Evolutionary conservation across 2,329 filamentous ascomycete genomes (phyloP), one percentile per base, ranked within the genome.

Genomic region (Colletotrichum noveboracense): DNA sequence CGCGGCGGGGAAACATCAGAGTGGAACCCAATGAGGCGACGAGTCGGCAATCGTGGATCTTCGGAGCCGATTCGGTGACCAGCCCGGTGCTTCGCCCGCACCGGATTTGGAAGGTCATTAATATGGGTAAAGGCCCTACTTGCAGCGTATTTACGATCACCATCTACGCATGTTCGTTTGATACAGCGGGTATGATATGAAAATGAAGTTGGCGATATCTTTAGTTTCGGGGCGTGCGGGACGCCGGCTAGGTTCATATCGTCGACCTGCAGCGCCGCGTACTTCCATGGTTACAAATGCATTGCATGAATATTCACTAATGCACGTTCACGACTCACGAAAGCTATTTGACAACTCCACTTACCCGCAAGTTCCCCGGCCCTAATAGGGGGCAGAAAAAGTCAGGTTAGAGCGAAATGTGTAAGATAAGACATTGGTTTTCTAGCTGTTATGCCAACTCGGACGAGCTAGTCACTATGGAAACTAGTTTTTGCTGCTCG

Each of bases 51-150:
- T 14, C 13, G 32, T 48, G 13, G 52, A 43, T 9, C 5, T 18
- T 75, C 73, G 69, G 73, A 56, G 43, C 73, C 69, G 69, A 73
- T 65, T 75, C 69, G 69, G 73, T 71, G n/a, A 71, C 32, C 5
- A 32, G 13, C 26, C 56, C 13, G 2, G 26, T 4, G 43, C 43
- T 52, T 6, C 43, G 43, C n/a, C 6, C n/a, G 43, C 43, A n/a
- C 12, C 43, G n/a, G 43, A 52, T 21, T 7, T 52, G 43, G 43
- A 52, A 52, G 43, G 43, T 52, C 43, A 52, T 21, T 24, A 5
- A 52, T 24, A 52, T 7, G 43, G 12, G 10, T 12, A 52, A 52
- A 52, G 43, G n/a, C n/a, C 6, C 43, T 52, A 48, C 6, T 21
- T 4, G 43, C 43, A 52, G 12, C 10, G 12, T 13, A 52, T 5